Conservation (phyloP, 2,329 filamentous ascomycete genomes). For the Penicillium hordei region DNA sequence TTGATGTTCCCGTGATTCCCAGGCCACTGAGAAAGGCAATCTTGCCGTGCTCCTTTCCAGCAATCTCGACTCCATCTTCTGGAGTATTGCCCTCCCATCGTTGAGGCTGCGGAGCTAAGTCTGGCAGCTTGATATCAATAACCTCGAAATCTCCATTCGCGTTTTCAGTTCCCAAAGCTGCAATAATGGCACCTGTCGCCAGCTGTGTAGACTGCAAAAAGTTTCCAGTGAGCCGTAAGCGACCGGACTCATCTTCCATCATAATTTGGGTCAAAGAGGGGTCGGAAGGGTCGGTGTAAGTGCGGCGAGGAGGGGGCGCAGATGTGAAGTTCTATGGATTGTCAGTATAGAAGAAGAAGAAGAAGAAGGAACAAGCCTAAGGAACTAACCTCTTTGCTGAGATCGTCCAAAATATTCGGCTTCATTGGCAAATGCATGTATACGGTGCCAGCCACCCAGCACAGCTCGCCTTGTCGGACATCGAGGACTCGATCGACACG, state of each 20-base stretch:
- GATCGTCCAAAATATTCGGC: conserved; percentile 92
- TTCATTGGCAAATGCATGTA: conserved; percentile 98
- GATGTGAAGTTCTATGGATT: conserved; percentile 75
- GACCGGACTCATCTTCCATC: conserved; percentile 93
- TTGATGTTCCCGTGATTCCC: conserved; percentile 73
- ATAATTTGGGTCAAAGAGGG: conserved; percentile 63
- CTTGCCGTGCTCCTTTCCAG: conserved; percentile 55
- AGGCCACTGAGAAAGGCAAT: conserved; percentile 88
- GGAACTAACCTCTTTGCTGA: conserved; percentile 76
- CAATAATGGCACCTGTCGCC: conserved; percentile 90
- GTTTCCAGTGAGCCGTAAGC: conserved; percentile 74
- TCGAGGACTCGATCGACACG: conserved; percentile 87
- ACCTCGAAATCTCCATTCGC: conserved; percentile 89
- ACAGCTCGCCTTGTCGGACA: conserved; percentile 90
- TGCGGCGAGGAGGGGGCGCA: conserved; percentile 72
- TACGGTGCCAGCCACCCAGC: conserved; percentile 91
- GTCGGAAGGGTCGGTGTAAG: conserved; percentile 63
- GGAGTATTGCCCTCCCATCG: conserved; percentile 62
- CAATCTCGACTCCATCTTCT: conserved; percentile 44
- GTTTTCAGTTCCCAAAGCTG: conserved; percentile 94
- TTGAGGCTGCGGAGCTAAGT: conserved; percentile 76
- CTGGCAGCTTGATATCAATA: conserved; percentile 83
- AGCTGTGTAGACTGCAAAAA: conserved; percentile 67
- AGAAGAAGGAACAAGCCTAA: not conserved
- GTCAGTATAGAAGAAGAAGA: conserved; percentile 17